Base-by-base conservation (phyloP, 2,329 filamentous ascomycete genomes). In the Xylariaceae sp. region DNA sequence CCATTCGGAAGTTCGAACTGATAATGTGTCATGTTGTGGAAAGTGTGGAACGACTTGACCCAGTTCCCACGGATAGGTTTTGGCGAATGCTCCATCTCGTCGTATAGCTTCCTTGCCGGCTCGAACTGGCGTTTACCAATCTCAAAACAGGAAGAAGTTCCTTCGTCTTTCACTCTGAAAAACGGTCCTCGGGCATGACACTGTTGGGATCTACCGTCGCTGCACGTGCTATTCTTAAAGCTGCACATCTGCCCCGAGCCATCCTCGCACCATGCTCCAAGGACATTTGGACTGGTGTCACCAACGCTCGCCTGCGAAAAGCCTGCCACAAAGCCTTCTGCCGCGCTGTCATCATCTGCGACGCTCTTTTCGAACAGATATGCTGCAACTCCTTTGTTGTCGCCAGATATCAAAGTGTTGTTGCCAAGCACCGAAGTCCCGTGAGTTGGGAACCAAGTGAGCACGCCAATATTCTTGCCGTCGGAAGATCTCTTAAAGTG, bases 301-400 rank as follows among this genome's bases (percentile, higher is more conserved):
- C 89, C 92, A 17, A 95, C 89, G 54, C 85, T 95, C 10, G 91
- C 82, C 64, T 96, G 92, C 1, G 88, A 93, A 64, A 96, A 97
- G 4, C 89, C 92, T 3, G 91, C 90, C 1, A 96, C 87, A 56
- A 95, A 95, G 8, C 76, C 78, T 2, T 80, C 71, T 0, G 79
- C 76, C 25, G 82, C 81, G 16, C 70, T 73, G 2, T 71, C 60
- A 16, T 80, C 73, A n/a, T 65, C 67, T 2, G 69, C 63, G 39
- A 85, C 74, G 41, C 79, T 82, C 54, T 85, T 78, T 63, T 97
- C 92, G 42, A 96, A 84, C 11, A 95, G 71, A 61, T 85, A 86
- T 0, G 91, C 87, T 2, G 92, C 91, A 6, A 95, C 88, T 11
- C 92, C 92, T 69, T 97, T 97, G 71, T 97, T 97, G 65, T 97